Conservation (phyloP, 345 rosid genomes). For the Pelargonium nanum region DNA sequence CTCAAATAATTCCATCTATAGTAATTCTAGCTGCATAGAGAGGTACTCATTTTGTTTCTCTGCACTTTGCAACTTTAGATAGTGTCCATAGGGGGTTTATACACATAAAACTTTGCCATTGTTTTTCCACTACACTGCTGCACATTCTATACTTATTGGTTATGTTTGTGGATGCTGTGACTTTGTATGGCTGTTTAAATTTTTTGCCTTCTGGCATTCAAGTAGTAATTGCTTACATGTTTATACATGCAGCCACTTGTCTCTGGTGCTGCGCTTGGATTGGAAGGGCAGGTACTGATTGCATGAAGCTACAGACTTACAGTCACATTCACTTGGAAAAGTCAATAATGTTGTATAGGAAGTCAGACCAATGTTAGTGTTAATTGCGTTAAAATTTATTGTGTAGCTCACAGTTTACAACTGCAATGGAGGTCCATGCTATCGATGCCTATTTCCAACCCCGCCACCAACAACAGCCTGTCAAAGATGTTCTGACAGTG, state of each 20-base stretch:
- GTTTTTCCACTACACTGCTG: no score
- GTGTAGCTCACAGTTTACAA: conserved; percentile 62
- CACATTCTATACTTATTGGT: not conserved
- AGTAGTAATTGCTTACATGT: conserved; percentile 12
- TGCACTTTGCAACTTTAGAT: no score
- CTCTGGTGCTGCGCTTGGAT: conserved; percentile 93
- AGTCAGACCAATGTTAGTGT: not conserved
- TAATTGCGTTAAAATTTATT: conserved; percentile 1
- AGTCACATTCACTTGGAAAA: no score
- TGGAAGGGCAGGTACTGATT: conserved; percentile 79
- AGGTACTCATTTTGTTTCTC: no score
- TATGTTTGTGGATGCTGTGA: not conserved
- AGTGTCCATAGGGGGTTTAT: no score
- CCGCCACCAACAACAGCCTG: conserved; percentile 83
- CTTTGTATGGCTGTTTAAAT: not conserved
- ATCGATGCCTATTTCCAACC: conserved; percentile 72
- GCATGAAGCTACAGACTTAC: no score
- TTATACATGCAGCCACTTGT: conserved; percentile 67
- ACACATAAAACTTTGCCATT: no score
- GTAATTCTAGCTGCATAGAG: no score
- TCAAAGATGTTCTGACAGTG: conserved; percentile 82
- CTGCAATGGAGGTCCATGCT: conserved; percentile 71
- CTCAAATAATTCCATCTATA: no score
- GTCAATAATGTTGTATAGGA: no score
- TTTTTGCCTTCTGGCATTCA: not conserved